Conservation (phyloP, 2,329 filamentous ascomycete genomes). For the Cladobotryum protrusum region DNA sequence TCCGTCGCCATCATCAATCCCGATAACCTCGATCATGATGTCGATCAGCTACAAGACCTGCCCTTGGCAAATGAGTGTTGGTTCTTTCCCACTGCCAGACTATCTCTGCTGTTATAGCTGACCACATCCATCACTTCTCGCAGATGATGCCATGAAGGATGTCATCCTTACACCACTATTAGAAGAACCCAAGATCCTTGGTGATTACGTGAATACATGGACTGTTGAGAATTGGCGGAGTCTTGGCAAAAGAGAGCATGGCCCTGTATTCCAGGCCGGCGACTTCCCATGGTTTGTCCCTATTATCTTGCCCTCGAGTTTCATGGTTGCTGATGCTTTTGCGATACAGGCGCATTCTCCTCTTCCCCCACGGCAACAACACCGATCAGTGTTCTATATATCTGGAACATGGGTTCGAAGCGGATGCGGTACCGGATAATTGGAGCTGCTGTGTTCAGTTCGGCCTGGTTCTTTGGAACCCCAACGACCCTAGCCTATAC, state of each 20-base stretch:
- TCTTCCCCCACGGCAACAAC: slow-evolving; percentile 94
- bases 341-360: slow-evolving; percentile 72
- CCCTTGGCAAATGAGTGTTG: slow-evolving; percentile 49
- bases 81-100: slow-evolving; percentile 20
- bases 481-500: slow-evolving; percentile 81
- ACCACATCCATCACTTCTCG: slow-evolving; percentile 11
- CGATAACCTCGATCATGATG: slow-evolving; percentile 43
- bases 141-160: slow-evolving; percentile 81
- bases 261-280: slow-evolving; percentile 79
- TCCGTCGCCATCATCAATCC: slow-evolving; percentile 50
- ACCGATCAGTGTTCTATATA: slow-evolving; percentile 93
- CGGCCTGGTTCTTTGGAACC: slow-evolving; percentile 88
- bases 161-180: slow-evolving; percentile 64
- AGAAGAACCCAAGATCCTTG: slow-evolving; percentile 73
- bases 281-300: slow-evolving; percentile 73
- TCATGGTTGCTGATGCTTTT: not conserved
- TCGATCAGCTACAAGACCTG: slow-evolving; percentile 41
- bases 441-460: slow-evolving; percentile 98
- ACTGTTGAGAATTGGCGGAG: slow-evolving; percentile 76
- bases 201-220: slow-evolving; percentile 77
- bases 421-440: slow-evolving; percentile 70
- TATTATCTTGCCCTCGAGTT: slow-evolving; percentile 15
- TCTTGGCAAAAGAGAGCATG: slow-evolving; percentile 74
- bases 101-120: slow-evolving; percentile 5
- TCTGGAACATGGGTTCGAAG: slow-evolving; percentile 85